Conservation (phyloP, 2,329 filamentous ascomycete genomes). For the Gaeumannomyces tritici region DNA sequence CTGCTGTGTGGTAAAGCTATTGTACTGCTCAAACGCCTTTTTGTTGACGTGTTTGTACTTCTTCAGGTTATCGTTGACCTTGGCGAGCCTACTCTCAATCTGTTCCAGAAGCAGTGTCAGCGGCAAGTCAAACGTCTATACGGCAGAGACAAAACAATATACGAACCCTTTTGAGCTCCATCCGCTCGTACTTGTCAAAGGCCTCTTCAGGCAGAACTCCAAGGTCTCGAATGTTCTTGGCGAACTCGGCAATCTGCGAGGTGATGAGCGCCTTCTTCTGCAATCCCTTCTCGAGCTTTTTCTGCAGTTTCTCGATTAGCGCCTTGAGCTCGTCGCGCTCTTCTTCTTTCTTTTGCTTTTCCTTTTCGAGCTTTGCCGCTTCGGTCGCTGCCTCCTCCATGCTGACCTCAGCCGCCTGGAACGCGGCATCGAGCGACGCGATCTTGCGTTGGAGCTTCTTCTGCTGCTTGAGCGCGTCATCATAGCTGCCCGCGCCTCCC, state of each 20-base stretch:
- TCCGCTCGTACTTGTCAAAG: constrained; percentile 80
- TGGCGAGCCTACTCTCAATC: constrained; percentile 65
- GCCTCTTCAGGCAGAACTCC: constrained; percentile 91
- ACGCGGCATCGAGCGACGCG: constrained; percentile 55
- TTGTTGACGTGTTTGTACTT: constrained; percentile 99
- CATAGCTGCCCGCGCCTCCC: constrained; percentile 53
- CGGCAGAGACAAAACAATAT: not conserved
- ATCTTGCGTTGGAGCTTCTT: constrained; percentile 64
- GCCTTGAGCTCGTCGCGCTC: constrained; percentile 66
- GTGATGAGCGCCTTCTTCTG: constrained; percentile 76
- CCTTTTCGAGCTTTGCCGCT: constrained; percentile 44
- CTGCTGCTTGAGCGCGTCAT: constrained; percentile 72
- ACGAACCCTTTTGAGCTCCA: constrained; percentile 66
- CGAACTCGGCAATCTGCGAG: constrained; percentile 68
- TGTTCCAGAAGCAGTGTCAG: constrained; percentile 17
- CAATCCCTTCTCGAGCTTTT: constrained; percentile 83
- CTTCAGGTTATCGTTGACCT: constrained; percentile 85
- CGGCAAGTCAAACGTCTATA: not conserved
- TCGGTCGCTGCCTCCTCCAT: constrained; percentile 46
- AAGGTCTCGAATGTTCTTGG: constrained; percentile 82
- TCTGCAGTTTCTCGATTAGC: constrained; percentile 77
- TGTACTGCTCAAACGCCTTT: constrained; percentile 98
- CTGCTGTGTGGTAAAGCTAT: constrained; percentile 88
- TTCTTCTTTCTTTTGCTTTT: constrained; percentile 56
- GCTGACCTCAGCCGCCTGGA: constrained; percentile 64